phyloP scores from a whole-genome alignment of 129 eudicot genomes.

The Flaveria robusta region DNA sequence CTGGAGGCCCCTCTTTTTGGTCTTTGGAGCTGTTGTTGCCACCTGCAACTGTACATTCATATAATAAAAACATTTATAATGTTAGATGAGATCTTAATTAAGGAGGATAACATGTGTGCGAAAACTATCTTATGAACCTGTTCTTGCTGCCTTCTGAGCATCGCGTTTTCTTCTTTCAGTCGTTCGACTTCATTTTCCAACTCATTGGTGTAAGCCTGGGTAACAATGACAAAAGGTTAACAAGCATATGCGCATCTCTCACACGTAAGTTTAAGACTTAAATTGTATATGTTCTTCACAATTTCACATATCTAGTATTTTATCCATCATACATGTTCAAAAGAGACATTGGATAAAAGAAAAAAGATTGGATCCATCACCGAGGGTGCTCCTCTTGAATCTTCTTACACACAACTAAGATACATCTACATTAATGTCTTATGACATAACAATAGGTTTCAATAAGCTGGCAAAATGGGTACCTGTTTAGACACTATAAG shows the following conservation, averaged over 20 bases:
- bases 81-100: background rate
- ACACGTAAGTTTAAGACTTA: background rate
- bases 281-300: background rate
- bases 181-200: conserved; percentile 56
- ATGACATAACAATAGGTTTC: too few species aligned
- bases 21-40: conserved; percentile 53
- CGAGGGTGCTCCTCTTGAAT: background rate
- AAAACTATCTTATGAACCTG: conserved; percentile 33
- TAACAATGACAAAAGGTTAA: background rate
- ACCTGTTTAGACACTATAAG: too few species aligned
- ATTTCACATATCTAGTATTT: background rate
- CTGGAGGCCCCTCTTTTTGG: conserved; percentile 53
- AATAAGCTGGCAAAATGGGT: too few species aligned
- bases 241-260: conserved; percentile 4
- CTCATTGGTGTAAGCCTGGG: conserved; percentile 66
- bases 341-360: too few species aligned
- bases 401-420: background rate
- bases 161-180: conserved; percentile 53
- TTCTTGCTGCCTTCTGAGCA: conserved; percentile 53
- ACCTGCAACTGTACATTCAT: conserved; percentile 39
- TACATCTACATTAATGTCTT: too few species aligned
- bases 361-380: background rate
- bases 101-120: background rate
- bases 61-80: background rate
- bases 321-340: background rate